Conservation (phyloP, 768 basidiomycete species). For the Pleurotus tuoliensis region DNA sequence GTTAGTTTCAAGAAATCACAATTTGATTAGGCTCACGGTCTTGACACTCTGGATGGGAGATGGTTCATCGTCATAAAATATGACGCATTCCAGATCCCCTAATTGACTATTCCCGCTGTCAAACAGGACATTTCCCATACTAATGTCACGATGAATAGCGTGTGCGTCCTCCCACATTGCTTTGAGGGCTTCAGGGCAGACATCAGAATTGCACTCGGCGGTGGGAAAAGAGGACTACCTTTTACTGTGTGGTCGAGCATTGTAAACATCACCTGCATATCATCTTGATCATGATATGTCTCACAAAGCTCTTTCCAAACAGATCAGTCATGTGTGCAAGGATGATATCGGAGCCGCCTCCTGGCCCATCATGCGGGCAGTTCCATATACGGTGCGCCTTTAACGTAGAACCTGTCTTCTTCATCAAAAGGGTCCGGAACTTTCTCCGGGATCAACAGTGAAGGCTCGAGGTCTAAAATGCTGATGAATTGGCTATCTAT, state of each 20-base stretch:
- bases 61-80: not conserved
- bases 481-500: not conserved
- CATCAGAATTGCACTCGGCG: not conserved
- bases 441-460: not conserved
- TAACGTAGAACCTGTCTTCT: not conserved
- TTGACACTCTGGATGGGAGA: not conserved
- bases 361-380: not conserved
- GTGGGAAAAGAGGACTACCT: not conserved
- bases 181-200: constrained; percentile 6
- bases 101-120: constrained; percentile 4
- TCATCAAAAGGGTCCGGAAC: not conserved
- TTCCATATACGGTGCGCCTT: not conserved
- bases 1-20: not conserved
- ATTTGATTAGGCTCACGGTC: not conserved
- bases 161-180: constrained; percentile 1
- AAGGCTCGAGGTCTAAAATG: not conserved
- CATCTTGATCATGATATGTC: not conserved
- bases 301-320: not conserved
- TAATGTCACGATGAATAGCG: constrained; percentile 15
- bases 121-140: constrained; percentile 12
- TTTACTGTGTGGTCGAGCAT: not conserved
- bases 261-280: not conserved
- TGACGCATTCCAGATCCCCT: constrained; percentile 11
- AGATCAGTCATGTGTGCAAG: not conserved
- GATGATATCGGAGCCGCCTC: not conserved